phyloP scores from a whole-genome alignment of 2,329 filamentous ascomycete genomes.

The Boeremia exigua region DNA sequence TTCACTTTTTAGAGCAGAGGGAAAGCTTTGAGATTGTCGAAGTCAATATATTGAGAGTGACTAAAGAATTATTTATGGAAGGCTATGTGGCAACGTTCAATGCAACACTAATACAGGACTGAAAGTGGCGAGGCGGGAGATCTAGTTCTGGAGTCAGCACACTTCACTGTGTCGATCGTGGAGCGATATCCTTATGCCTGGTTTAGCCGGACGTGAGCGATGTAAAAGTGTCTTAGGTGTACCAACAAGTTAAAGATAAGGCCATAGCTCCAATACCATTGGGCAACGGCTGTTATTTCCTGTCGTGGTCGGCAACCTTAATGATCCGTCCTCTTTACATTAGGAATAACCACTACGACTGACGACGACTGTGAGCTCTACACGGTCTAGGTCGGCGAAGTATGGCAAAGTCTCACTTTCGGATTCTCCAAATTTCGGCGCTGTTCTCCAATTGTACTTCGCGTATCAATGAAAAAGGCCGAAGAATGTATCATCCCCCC shows the following conservation, averaged over 20 bases:
- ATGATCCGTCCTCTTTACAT: background rate
- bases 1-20: no score
- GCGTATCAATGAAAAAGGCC: background rate
- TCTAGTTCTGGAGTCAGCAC: background rate
- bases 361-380: background rate
- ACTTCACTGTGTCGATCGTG: background rate
- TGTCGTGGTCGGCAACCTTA: no score
- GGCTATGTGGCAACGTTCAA: background rate
- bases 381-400: background rate
- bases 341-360: background rate
- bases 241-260: no score
- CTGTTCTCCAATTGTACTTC: background rate
- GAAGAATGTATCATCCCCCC: slow-evolving; percentile 1
- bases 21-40: background rate
- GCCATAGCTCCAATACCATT: no score
- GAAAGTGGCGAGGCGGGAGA: background rate
- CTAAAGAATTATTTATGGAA: background rate
- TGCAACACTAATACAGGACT: background rate
- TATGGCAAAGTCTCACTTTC: background rate
- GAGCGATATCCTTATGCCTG: background rate
- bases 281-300: no score
- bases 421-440: background rate
- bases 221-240: background rate
- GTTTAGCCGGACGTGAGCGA: background rate
- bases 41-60: background rate